Percentiles rank a stretch among this genome's conserved stretches.
These are phyloP conservation scores for Podospora pseudoanserina DNA, from an alignment of 495 filamentous ascomycete species.

Conservation along the genomic window DNA sequence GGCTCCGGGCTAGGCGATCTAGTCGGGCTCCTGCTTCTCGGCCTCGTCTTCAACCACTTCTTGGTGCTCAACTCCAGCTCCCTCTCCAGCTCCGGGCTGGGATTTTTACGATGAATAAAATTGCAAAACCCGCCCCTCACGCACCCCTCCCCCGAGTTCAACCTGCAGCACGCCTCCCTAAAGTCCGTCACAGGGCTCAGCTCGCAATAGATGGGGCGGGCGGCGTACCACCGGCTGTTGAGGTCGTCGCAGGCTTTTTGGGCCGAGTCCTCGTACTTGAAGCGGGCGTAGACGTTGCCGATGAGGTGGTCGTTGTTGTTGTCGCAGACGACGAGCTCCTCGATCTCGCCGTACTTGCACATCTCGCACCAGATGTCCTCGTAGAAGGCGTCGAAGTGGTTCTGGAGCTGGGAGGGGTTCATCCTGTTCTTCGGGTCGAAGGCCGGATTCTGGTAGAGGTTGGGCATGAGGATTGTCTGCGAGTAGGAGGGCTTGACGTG, in stretches of 20 bases:
- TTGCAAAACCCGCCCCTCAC: constrained; percentile 97
- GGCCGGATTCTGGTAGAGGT: constrained; percentile 98
- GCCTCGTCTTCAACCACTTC: constrained; percentile 90
- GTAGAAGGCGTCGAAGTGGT: constrained; percentile 99
- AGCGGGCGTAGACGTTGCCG: constrained; percentile 98
- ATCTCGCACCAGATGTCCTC: constrained; percentile 99
- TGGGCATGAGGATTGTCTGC: constrained; percentile 95
- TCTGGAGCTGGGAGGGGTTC: constrained; percentile 90
- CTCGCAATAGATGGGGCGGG: constrained; percentile 96
- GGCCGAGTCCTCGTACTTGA: constrained; percentile 98
- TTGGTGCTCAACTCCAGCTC: constrained; percentile 84
- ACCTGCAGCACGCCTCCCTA: constrained; percentile 91
- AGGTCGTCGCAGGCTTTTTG: constrained; percentile 90
- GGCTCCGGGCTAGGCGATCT: constrained; percentile 76
- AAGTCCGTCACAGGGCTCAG: constrained; percentile 96
- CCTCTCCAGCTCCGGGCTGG: constrained; percentile 77
- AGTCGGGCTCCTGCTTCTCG: constrained; percentile 77
- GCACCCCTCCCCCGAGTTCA: constrained; percentile 94
- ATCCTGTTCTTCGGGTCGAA: constrained; percentile 97
- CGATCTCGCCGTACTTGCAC: constrained; percentile 87
- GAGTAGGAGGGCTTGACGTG: constrained; percentile 98
- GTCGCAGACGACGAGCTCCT: constrained; percentile 87
- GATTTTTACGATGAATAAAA: constrained; percentile 97
- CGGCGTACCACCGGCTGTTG: constrained; percentile 95
- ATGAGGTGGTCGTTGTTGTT: constrained; percentile 99